A percentile compares a stretch with the other conserved stretches of the same genome.
These are phyloP conservation scores for Saccharomycopsis guyanensis DNA, from an alignment of 805 yeast genomes.

Conservation along the genomic window DNA sequence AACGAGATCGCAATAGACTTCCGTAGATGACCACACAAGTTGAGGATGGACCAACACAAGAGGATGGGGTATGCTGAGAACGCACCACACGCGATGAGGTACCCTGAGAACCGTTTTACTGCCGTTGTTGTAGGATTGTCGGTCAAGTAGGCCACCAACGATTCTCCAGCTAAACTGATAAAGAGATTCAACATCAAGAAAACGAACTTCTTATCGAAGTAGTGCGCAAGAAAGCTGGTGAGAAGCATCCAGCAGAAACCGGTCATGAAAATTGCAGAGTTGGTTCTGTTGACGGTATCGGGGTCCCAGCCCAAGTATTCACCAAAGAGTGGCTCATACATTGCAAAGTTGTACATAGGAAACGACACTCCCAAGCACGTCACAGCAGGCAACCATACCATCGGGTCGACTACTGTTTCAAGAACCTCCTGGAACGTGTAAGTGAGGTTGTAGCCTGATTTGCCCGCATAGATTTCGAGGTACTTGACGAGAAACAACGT, in stretches of 20 bases:
- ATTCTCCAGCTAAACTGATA: constrained; percentile 26
- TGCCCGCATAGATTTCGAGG: constrained; percentile 21
- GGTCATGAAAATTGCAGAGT: constrained; percentile 26
- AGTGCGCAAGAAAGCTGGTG: constrained; percentile 46
- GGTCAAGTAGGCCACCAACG: constrained; percentile 41
- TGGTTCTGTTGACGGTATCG: constrained; percentile 50
- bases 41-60: constrained; percentile 41
- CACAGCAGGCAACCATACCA: constrained; percentile 49
- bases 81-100: background rate
- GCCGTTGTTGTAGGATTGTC: background rate
- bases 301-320: constrained; percentile 49
- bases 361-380: constrained; percentile 56
- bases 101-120: constrained; percentile 1
- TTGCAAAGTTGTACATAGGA: constrained; percentile 70
- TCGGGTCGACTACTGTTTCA: constrained; percentile 48
- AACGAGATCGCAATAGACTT: constrained; percentile 37
- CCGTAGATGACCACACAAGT: constrained; percentile 42
- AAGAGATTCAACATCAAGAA: constrained; percentile 24
- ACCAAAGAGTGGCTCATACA: constrained; percentile 62
- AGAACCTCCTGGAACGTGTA: constrained; percentile 39
- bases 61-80: constrained; percentile 4
- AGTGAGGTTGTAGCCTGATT: constrained; percentile 41
- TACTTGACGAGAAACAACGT: constrained; percentile 25
- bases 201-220: constrained; percentile 28
- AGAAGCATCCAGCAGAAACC: constrained; percentile 51